Evolutionary conservation across 257 asterid species (phyloP), one percentile per base, ranked within the genome.

Genomic region (Linderniella brevidens): DNA sequence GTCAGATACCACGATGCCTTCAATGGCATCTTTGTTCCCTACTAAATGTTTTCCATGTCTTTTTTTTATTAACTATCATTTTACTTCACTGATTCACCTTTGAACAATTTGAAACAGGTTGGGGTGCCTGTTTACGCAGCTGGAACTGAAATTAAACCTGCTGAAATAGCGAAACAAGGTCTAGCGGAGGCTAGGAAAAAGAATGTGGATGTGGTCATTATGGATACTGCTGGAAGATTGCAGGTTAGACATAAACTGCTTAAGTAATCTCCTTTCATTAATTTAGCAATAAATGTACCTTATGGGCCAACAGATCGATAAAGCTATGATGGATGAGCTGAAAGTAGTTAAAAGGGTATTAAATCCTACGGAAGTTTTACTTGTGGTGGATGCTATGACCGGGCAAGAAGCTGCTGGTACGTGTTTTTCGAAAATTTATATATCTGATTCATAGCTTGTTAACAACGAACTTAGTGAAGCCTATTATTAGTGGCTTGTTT

Each of bases 361-460:
- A 54, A 78, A 77, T 67, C 96, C 98, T 60, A 80, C 93, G 17
- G 98, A 88, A 65, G 93, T 84, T 56, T 64, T 88, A 61, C 98
- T 88, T 61, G 96, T 88, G 49, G 98, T 88, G 62, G 98, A 88
- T 65, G 98, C 98, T 57, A 88, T 88, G 98, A 88, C 96, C 64
- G 98, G 98, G 57, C 98, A 88, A 78, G 96, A 88, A 79, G 95
- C 98, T 69, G 96, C 96, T 62, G 93, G 97, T 82, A 73, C 58
- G 35, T 43, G 56, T 48, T 54, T 40, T 52, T 39, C 25, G 9
- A 2, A 12, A 54, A 49, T 37, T 49, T 37, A 48, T 59, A 51
- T 42, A 55, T 32, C 38, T 12, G 40, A 61, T 35, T 35, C 12
- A 9, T 53, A 56, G 53, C 58, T n/a, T 53, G 39, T 40, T 57